Evolutionary conservation across 768 basidiomycete genomes (phyloP), one percentile per base, ranked within the genome.

Genomic region (Pisolithus tinctorius): DNA sequence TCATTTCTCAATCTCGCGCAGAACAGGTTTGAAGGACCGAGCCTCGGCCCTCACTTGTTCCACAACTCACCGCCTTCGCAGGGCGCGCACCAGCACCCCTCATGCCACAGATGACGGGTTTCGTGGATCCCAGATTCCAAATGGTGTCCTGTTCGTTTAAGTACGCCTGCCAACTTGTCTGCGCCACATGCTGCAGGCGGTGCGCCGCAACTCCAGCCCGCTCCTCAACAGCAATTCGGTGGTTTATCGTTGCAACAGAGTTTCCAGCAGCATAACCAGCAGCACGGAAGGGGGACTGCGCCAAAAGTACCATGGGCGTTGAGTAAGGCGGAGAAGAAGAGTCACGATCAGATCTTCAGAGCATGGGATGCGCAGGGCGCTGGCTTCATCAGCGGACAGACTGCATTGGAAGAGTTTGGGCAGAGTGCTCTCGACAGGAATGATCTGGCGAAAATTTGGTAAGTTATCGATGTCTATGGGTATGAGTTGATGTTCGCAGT

Each of bases 371-470:
- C 82, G 0, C 75, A 80, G 38, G 74, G 76, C 7, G 81, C 82
- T 0, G 93, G 93, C 0, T 98, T 94, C 68, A 90, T 99, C 62
- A 80, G 69, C 44, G 94, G 96, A 26, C 71, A 78, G 57, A 88
- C 81, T 14, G 95, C 94, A 1, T 72, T 88, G 42, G 91, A 95
- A 63, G 93, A 96, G 25, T 98, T 99, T 70, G 91, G 93, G 0
- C 88, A 92, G 61, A 93, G 91, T 69, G 95, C 92, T 0, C 63
- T 99, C 16, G 79, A 82, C 11, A 86, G 86, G 69, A 88, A 95
- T 54, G 93, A 97, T 61, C 73, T 98, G 20, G 94, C 93, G 50
- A 81, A 84, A 56, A 88, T 99, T 53, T 99, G 96, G 94, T 94
- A 58, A 57, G 84, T 14, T 74, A 45, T 27, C 0, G 2, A 36